A percentile compares a stretch with the other conserved stretches of the same genome.
These are phyloP conservation scores for Aschersonia sp. DNA, from an alignment of 2,329 filamentous ascomycete species.

Conservation along the genomic window DNA sequence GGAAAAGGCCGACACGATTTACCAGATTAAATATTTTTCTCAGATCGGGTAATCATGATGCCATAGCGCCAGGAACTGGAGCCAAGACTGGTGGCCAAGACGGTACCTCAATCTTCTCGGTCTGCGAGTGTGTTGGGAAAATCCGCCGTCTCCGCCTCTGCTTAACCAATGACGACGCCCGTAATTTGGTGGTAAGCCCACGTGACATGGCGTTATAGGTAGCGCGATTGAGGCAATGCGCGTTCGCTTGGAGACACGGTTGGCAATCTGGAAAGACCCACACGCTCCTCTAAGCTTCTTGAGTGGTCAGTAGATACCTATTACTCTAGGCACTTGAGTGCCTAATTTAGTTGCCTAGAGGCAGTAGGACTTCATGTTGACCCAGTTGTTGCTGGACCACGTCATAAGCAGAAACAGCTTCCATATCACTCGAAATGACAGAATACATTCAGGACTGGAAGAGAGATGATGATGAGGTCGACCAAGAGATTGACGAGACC, in stretches of 20 bases:
- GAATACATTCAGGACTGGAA: conserved; percentile 26
- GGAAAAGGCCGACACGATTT: background rate
- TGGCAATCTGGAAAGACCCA: background rate
- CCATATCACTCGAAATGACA: conserved; percentile 12
- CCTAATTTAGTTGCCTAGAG: background rate
- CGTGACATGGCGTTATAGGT: background rate
- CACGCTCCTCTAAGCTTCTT: too few species aligned
- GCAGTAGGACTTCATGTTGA: background rate
- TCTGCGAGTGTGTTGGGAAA: background rate
- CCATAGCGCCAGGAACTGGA: background rate
- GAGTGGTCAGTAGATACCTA: too few species aligned
- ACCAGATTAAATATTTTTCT: background rate
- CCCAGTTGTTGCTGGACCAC: too few species aligned
- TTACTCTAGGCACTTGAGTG: too few species aligned
- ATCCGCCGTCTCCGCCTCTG: too few species aligned
- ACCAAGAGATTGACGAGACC: conserved; percentile 44
- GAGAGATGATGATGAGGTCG: conserved; percentile 47
- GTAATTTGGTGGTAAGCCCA: background rate
- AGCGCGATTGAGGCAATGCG: background rate
- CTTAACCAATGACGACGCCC: background rate
- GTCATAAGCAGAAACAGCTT: too few species aligned
- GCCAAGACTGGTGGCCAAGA: background rate
- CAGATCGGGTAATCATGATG: conserved; percentile 4
- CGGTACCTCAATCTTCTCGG: background rate
- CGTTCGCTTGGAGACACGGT: background rate